Base-by-base conservation (phyloP, 139 green algal genomes). In the Volvox africanus region DNA sequence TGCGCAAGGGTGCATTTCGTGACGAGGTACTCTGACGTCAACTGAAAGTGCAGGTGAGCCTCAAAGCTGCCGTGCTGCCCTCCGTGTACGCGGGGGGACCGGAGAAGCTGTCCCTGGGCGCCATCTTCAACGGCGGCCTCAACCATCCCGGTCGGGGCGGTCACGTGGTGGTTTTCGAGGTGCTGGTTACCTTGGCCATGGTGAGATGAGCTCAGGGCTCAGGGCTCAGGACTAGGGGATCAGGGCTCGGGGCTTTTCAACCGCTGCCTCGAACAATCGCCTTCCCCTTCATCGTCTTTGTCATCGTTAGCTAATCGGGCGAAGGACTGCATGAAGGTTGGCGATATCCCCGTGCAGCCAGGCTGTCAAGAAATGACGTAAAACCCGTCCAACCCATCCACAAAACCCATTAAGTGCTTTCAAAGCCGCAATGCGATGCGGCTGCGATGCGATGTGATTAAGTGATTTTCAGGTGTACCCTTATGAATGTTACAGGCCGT, bases 141-240 rank as follows among this genome's bases (percentile, higher is more conserved):
- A 61, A 61, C 33, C 83, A 88, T 68, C 83, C 83, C 16, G 83
- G 83, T 13, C 13, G 67, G 17, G 83, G 83, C 6, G 83, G 83
- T 14, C 83, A 88, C 67, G 83, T 80, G 83, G 83, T 80, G 83
- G 67, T 50, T 3, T 14, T 44, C 24, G 83, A 88, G 83, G 33
- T 88, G 36, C 83, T 88, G 24, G 67, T 88, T 65, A 88, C 83
- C 1, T 37, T 88, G 67, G 14, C 5, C 32, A 67, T 61, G 83
- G 83, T 88, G 36, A 28, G 83, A 13, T 18, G 65, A 28, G 65
- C 21, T 73, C 44, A 55, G 5, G 65, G 65, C 65, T 24, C 21
- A 73, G 21, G 21, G 21, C 21, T 24, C 65, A 30, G 65, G 65
- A 73, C 5, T 12, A 73, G 2, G 11, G 2, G 16, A 24, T 6